A percentile compares a stretch with the other conserved stretches of the same genome.
Conservation (phyloP, 331 rosid genomes). For the Malus hybrid region DNA sequence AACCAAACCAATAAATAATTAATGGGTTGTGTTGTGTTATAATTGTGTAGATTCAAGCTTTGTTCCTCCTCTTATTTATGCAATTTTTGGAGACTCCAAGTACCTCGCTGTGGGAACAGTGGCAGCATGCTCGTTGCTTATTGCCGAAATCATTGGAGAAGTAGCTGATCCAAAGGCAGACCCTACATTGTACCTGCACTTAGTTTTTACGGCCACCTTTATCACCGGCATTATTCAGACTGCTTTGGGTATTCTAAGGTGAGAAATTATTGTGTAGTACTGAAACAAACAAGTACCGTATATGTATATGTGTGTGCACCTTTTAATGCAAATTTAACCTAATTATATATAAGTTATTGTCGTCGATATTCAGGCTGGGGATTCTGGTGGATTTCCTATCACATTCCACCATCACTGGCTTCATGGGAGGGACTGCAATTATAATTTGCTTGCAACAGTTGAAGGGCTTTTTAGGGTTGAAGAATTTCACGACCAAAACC, state of each 20-base stretch:
- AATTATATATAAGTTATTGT: background rate
- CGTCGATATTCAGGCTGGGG: constrained; percentile 45
- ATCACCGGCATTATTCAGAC: constrained; percentile 63
- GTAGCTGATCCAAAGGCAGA: constrained; percentile 31
- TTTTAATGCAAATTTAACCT: background rate
- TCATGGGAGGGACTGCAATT: constrained; percentile 80
- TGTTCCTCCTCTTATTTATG: constrained; percentile 68
- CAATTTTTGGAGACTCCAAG: constrained; percentile 71
- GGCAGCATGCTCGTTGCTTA: constrained; percentile 74
- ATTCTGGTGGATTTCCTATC: constrained; percentile 89
- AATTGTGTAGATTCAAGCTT: constrained; percentile 58
- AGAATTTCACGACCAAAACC: constrained; percentile 54
- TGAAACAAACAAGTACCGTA: too few relatives aligned
- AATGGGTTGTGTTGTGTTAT: background rate
- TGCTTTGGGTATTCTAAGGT: constrained; percentile 65
- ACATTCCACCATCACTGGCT: constrained; percentile 80
- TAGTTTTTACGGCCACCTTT: constrained; percentile 61
- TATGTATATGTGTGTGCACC: too few relatives aligned
- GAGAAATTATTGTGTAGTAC: background rate
- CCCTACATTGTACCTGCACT: constrained; percentile 45
- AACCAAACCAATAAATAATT: too few relatives aligned
- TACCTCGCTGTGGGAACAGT: constrained; percentile 87
- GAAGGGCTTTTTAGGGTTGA: constrained; percentile 64
- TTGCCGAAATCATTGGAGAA: constrained; percentile 26
- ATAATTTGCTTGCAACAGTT: constrained; percentile 63